Percentiles rank a stretch among this genome's conserved stretches.
These are phyloP conservation scores for Metarhizium robertsii DNA, from an alignment of 2,329 filamentous ascomycete genomes.

Conservation along the genomic window DNA sequence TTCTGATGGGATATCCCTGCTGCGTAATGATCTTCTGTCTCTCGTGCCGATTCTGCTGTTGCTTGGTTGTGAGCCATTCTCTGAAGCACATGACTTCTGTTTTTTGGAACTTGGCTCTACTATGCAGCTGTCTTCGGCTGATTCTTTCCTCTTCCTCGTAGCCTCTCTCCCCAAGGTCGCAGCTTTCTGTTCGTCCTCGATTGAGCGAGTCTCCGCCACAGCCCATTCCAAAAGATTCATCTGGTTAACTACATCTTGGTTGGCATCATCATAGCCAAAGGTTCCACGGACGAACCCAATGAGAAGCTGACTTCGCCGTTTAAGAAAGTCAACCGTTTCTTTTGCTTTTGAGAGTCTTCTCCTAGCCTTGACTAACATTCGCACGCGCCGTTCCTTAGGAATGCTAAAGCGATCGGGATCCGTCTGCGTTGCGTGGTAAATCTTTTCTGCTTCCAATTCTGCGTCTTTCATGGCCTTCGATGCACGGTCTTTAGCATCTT, in stretches of 20 bases:
- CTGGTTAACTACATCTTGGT: conserved; percentile 10
- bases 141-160: too few species aligned
- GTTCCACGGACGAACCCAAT: conserved; percentile 4
- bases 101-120: too few species aligned
- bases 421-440: conserved; percentile 1
- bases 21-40: too few species aligned
- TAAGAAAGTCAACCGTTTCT: neutral
- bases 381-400: neutral
- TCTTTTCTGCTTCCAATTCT: neutral
- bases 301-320: neutral
- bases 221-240: conserved; percentile 16
- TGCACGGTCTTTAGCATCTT: neutral
- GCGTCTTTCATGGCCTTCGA: neutral
- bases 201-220: neutral
- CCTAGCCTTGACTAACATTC: conserved; percentile 1
- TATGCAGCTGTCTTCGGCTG: too few species aligned
- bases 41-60: too few species aligned
- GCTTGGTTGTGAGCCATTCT: too few species aligned
- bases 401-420: neutral
- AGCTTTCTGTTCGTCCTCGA: conserved; percentile 12
- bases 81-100: too few species aligned
- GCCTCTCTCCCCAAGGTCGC: too few species aligned
- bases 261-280: conserved; percentile 3
- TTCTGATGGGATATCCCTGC: neutral
- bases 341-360: neutral